Conservation (phyloP, 139 green algal species). For the Microglena sp. region DNA sequence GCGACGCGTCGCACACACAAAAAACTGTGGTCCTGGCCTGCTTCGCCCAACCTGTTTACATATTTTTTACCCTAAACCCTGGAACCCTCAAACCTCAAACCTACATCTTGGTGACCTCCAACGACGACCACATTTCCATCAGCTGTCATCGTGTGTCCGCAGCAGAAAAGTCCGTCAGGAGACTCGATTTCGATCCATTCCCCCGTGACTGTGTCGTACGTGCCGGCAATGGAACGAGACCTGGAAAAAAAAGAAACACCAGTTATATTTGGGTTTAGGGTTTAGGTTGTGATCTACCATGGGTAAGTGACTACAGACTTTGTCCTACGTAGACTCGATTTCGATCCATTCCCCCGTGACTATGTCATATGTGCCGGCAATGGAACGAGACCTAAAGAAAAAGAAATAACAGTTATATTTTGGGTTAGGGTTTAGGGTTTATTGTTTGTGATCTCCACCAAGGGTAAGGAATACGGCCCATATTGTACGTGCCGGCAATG, state of each 20-base stretch:
- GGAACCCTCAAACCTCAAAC: not conserved
- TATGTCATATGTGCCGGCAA: conserved; percentile 12
- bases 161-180: conserved; percentile 17
- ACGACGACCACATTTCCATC: conserved; percentile 15
- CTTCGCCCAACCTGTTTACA: not conserved
- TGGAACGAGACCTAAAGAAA: no score
- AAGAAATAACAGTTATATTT: no score
- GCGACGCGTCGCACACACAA: no score
- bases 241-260: no score
- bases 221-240: conserved; percentile 24
- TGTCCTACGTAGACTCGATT: conserved; percentile 5
- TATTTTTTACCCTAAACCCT: not conserved
- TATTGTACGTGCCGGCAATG: conserved; percentile 21
- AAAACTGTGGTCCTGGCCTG: not conserved
- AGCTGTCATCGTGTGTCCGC: conserved; percentile 13
- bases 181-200: conserved; percentile 8
- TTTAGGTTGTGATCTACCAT: no score
- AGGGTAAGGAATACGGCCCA: no score
- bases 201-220: not conserved
- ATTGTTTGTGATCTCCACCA: no score
- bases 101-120: conserved; percentile 17
- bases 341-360: not conserved
- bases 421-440: no score
- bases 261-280: no score
- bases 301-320: no score